A percentile compares a stretch with the other conserved stretches of the same genome.
Conservation (phyloP, 2,329 filamentous ascomycete species). For the Tolypocladium sp. region DNA sequence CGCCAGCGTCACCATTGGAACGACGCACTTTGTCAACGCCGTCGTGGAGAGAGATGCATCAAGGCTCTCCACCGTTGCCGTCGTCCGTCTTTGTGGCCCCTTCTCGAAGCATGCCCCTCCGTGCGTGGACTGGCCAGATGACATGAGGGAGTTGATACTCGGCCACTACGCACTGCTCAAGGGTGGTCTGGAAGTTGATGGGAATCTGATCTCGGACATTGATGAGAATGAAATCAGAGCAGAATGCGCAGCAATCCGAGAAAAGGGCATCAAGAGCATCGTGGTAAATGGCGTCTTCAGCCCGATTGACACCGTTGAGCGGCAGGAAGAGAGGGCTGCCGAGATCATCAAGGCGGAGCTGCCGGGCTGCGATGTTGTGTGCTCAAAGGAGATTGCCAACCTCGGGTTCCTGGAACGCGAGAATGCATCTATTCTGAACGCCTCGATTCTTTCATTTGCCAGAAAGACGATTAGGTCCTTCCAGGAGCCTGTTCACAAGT, state of each 20-base stretch:
- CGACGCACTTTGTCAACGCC: conserved; percentile 51
- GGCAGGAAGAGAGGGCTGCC: conserved; percentile 39
- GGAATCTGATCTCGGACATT: conserved; percentile 33
- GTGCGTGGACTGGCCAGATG: conserved; percentile 43
- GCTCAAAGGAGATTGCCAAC: conserved; percentile 42
- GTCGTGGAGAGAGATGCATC: conserved; percentile 43
- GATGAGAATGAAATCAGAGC: conserved; percentile 29
- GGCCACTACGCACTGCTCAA: conserved; percentile 35
- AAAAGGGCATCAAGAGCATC: conserved; percentile 34
- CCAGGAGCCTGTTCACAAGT: conserved; percentile 35
- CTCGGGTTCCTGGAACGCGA: conserved; percentile 51
- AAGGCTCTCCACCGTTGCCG: conserved; percentile 40
- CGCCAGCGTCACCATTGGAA: conserved; percentile 42
- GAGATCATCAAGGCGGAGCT: conserved; percentile 30
- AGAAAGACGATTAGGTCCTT: conserved; percentile 48
- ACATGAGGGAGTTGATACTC: conserved; percentile 36
- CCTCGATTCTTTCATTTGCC: conserved; percentile 49
- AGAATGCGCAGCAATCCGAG: conserved; percentile 28
- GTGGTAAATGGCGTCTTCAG: conserved; percentile 42
- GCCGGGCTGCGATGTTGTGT: conserved; percentile 34
- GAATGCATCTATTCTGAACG: conserved; percentile 57
- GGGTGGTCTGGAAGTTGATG: conserved; percentile 45
- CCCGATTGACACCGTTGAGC: conserved; percentile 38
- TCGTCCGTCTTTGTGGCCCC: conserved; percentile 43
- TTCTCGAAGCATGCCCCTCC: conserved; percentile 42